Base-by-base conservation (phyloP, 2,329 filamentous ascomycete species). In the Sordariomycetes sp. region DNA sequence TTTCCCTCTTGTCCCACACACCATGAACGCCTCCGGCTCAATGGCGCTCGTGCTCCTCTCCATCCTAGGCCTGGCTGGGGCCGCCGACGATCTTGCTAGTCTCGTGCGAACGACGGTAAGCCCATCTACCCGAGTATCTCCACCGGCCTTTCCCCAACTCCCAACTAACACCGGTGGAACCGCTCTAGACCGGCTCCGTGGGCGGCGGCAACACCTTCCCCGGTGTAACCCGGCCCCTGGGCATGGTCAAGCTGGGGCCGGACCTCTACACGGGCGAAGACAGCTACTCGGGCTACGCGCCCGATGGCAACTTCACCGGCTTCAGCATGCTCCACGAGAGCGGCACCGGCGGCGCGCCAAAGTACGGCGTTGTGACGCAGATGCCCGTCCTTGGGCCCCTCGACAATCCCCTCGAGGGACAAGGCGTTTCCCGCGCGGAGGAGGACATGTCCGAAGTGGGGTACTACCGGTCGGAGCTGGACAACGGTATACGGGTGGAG, bases 331-430 rank as follows among this genome's bases (percentile, higher is more conserved):
- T 85, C 63, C 83, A 86, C 61, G 82, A 85, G 64, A 80, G 78
- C 60, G 83, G 84, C 2, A 88, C 84, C 0, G 85, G 85, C 8
- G 85, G 85, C 1, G 82, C 81, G 1, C 82, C 85, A 1, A 87
- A 87, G 65, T 88, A 87, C 60, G 85, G 85, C 4, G 81, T 85
- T 1, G 78, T 84, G 35, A 72, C 79, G 1, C 81, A 84, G 66
- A 73, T 84, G 67, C 82, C 80, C 0, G 67, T 80, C 1, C 63
- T 76, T 0, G 79, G 79, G 0, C 65, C 64, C 17, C 67, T 82
- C 50, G 63, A 62, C 8, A 77, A 86, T 58, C 82, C 82, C 2
- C 68, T 86, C 25, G 72, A 69, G 4, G 76, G 80, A 60, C 71
- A 80, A 36, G 79, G 77, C n/a, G 73, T 82, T 25, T 75, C 74